Percentiles rank a stretch among this genome's conserved stretches.
These are phyloP conservation scores for Hypomontagnella monticulosa DNA, from an alignment of 495 filamentous ascomycete species.

Conservation along the genomic window DNA sequence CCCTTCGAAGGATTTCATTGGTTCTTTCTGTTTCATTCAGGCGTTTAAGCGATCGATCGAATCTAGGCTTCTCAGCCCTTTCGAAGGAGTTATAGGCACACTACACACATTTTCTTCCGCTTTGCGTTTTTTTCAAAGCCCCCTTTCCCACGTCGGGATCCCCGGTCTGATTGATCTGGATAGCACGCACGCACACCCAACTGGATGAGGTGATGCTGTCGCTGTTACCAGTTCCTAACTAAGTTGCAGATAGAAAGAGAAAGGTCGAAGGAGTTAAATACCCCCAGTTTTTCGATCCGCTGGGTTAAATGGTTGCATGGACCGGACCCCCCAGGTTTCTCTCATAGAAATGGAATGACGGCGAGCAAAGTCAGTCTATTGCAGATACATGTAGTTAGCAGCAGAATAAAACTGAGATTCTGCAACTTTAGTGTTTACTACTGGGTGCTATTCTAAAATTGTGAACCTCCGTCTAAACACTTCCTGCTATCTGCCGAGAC, in stretches of 20 bases:
- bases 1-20: constrained; percentile 22
- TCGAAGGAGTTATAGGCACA: constrained; percentile 29
- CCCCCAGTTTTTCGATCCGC: constrained; percentile 20
- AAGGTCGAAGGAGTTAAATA: constrained; percentile 5
- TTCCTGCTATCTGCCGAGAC: too few relatives aligned
- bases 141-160: background rate
- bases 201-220: constrained; percentile 6
- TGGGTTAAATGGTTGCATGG: constrained; percentile 14
- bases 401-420: too few relatives aligned
- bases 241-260: constrained; percentile 2
- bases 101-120: background rate
- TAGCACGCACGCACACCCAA: constrained; percentile 18
- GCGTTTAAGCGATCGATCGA: constrained; percentile 30
- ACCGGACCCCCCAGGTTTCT: background rate
- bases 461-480: too few relatives aligned
- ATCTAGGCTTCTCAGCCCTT: constrained; percentile 20
- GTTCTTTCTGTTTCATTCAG: constrained; percentile 21
- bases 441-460: too few relatives aligned
- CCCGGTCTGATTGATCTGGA: constrained; percentile 30
- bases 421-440: too few relatives aligned
- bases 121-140: background rate
- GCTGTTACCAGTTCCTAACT: background rate
- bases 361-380: constrained; percentile 1
- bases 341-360: constrained; percentile 11
- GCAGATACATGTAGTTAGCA: constrained; percentile 20